Evolutionary conservation across 2,329 filamentous ascomycete genomes (phyloP), one percentile per base, ranked within the genome.

Genomic region (Cladosporium sp.): DNA sequence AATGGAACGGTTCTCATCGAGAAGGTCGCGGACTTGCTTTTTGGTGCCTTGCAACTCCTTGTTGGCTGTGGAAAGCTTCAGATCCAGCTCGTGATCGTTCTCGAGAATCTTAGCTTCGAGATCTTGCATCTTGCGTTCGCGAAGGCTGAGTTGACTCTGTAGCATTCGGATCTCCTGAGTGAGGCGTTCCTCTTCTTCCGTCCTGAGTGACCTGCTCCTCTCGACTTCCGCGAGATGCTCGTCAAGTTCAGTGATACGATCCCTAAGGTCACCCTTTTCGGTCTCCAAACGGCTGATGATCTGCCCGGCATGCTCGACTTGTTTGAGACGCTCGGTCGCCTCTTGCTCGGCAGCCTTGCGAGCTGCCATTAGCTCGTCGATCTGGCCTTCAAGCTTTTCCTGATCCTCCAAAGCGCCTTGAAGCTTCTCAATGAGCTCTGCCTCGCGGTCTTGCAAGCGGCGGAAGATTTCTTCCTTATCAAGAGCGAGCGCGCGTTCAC

Each of bases 381-480:
- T 80, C 70, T 99, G 91, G 62, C 96, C 91, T 73, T 99, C 94
- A 1, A 99, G 82, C 55, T 87, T 87, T 70, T 97, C 93, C 71
- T 97, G 93, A 66, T 99, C 95, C 20, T 96, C 89, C 59, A 97
- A 85, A 28, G 93, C 93, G 37, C 90, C 93, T 36, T 91, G 84
- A 25, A 99, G 82, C 75, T 97, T 97, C 68, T 99, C 95, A 53
- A 88, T 90, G 3, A 99, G 82, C 70, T 99, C 93, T 10, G 86
- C 82, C 74, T 99, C 94, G n/a, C 94, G 88, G 54, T 87, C 78
- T 70, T 97, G 94, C 20, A 99, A 80, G n/a, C 95, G 85, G 70
- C 93, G 95, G 79, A 97, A 99, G 60, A 99, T 99, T 68, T 99
- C 94, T 70, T 99, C 95, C 71, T 99, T 99, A 74, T 99, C 94